These are phyloP conservation scores for Coemansia sp. DNA, from an alignment of 192 early-diverging fungal genomes.

Conservation along the genomic window DNA sequence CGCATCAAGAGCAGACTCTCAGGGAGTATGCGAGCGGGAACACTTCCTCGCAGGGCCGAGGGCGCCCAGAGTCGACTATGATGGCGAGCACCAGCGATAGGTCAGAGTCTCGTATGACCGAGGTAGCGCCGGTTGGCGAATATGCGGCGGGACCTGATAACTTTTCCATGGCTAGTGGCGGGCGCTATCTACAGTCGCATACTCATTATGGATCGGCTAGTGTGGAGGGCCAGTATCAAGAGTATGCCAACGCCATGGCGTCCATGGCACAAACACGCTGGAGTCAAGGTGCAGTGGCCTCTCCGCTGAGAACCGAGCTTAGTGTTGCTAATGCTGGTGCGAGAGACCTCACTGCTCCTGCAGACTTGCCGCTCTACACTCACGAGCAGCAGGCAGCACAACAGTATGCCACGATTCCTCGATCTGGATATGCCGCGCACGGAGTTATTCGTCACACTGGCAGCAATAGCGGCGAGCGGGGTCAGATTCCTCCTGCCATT, in stretches of 20 bases:
- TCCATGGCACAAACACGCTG: conserved; percentile 43
- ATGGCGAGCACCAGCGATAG: background rate
- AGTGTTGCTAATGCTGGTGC: background rate
- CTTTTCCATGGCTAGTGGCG: background rate
- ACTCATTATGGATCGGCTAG: conserved; percentile 2
- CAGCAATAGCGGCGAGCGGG: conserved; percentile 10
- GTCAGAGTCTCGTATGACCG: background rate
- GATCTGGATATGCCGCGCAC: conserved; percentile 17
- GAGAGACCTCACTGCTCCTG: background rate
- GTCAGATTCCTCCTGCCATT: conserved; percentile 10
- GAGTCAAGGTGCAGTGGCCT: conserved; percentile 34
- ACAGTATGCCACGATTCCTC: conserved; percentile 38
- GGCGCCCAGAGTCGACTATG: background rate
- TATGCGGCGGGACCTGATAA: background rate
- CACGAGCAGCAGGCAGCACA: conserved; percentile 20
- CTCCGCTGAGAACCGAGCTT: conserved; percentile 42
- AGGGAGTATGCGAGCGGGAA: background rate
- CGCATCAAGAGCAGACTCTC: background rate
- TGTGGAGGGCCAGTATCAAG: conserved; percentile 17
- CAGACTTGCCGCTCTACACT: conserved; percentile 1
- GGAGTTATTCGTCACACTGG: background rate
- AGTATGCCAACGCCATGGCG: conserved; percentile 17
- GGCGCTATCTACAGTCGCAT: background rate
- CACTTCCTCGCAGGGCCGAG: background rate
- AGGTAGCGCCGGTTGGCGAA: background rate